A percentile compares a stretch with the other conserved stretches of the same genome.
These are phyloP conservation scores for Rhynchosporium agropyri DNA, from an alignment of 2,329 filamentous ascomycete species.

Conservation along the genomic window DNA sequence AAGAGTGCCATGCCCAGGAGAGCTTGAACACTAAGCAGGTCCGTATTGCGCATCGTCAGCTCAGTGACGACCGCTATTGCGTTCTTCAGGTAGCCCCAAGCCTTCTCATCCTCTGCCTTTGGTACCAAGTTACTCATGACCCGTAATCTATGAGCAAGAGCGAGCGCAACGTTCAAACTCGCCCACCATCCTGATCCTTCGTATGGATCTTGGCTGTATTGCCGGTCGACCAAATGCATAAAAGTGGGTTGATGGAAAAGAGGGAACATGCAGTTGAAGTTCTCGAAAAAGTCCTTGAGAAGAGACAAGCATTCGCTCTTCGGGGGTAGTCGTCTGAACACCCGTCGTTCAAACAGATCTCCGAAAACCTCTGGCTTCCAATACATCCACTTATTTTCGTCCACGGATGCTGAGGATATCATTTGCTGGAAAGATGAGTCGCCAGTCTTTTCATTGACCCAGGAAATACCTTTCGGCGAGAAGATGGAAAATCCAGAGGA, in stretches of 20 bases:
- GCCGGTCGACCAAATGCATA: conserved; percentile 93
- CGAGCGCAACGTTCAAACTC: conserved; percentile 88
- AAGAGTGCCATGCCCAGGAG: conserved; percentile 92
- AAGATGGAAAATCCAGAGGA: conserved; percentile 99
- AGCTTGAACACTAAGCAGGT: conserved; percentile 91
- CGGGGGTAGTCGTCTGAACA: conserved; percentile 81
- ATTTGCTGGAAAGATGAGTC: conserved; percentile 92
- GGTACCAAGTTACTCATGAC: conserved; percentile 95
- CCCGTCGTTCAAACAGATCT: conserved; percentile 82
- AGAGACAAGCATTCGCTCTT: conserved; percentile 87
- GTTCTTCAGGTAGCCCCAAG: conserved; percentile 96
- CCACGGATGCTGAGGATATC: conserved; percentile 87
- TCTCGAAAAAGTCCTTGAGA: conserved; percentile 93
- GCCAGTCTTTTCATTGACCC: conserved; percentile 98
- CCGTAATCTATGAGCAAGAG: conserved; percentile 88
- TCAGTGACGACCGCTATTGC: conserved; percentile 92
- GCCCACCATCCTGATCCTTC: conserved; percentile 98
- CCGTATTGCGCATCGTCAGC: conserved; percentile 92
- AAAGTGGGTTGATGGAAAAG: conserved; percentile 97
- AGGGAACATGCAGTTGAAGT: conserved; percentile 99
- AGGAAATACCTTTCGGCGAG: conserved; percentile 95
- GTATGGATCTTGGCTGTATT: conserved; percentile 91
- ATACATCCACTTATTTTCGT: conserved; percentile 93
- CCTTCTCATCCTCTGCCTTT: conserved; percentile 88
- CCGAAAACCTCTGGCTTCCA: conserved; percentile 98